Conservation (phyloP, 2,329 filamentous ascomycete species). For the Alternaria sp. region DNA sequence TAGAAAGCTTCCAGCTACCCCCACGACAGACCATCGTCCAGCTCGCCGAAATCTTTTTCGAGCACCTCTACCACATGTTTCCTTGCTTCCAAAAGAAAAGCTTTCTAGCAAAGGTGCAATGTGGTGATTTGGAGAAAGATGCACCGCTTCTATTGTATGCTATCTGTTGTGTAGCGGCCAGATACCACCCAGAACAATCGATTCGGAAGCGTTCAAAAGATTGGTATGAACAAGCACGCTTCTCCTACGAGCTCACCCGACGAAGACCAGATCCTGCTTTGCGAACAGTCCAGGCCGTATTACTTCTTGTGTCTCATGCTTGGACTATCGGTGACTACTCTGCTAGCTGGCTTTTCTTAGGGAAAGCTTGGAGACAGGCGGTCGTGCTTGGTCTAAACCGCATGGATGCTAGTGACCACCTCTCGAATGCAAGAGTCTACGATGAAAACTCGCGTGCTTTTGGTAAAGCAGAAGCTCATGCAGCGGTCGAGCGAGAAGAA, state of each 20-base stretch:
- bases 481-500: conserved; percentile 39
- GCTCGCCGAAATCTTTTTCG: conserved; percentile 40
- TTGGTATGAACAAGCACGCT: conserved; percentile 45
- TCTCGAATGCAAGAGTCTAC: background rate
- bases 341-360: conserved; percentile 41
- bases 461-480: conserved; percentile 13
- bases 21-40: conserved; percentile 26
- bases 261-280: conserved; percentile 31
- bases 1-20: conserved; percentile 26
- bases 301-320: conserved; percentile 37
- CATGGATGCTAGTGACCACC: conserved; percentile 33
- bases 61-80: conserved; percentile 31
- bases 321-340: conserved; percentile 42
- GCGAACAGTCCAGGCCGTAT: conserved; percentile 38
- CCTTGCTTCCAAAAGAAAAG: conserved; percentile 42
- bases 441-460: background rate
- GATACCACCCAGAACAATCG: conserved; percentile 32
- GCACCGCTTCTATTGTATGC: conserved; percentile 38
- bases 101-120: conserved; percentile 28
- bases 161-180: conserved; percentile 39
- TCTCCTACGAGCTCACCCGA: conserved; percentile 37
- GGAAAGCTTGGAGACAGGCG: conserved; percentile 47
- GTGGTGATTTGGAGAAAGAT: conserved; percentile 27
- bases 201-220: conserved; percentile 29
- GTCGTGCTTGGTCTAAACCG: conserved; percentile 41